These are phyloP conservation scores for Candida sp. DNA, from an alignment of 1,139 yeast genomes.

Conservation along the genomic window DNA sequence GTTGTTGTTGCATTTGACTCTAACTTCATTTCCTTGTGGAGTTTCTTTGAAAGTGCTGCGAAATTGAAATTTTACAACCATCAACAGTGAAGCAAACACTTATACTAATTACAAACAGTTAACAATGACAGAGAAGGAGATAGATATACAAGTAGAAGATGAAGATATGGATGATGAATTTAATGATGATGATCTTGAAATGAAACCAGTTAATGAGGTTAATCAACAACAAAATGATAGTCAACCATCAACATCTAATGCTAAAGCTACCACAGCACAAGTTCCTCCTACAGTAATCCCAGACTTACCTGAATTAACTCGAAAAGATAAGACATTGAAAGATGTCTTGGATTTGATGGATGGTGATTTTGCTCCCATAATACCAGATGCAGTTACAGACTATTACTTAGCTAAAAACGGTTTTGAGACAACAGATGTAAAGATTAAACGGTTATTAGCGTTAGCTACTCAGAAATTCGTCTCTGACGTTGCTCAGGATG, in stretches of 20 bases:
- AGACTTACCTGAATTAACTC: conserved; percentile 67
- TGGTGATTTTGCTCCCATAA: conserved; percentile 86
- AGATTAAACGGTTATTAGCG: conserved; percentile 83
- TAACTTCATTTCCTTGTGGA: too few species aligned
- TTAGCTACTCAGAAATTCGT: conserved; percentile 95
- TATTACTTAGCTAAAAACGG: conserved; percentile 90
- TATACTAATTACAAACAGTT: too few species aligned
- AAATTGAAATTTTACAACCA: too few species aligned
- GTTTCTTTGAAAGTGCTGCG: not conserved
- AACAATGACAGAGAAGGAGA: not conserved
- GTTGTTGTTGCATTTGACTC: not conserved
- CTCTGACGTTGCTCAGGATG: conserved; percentile 93
- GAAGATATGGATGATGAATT: conserved; percentile 24
- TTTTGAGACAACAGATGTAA: conserved; percentile 72
- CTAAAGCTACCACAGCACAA: conserved; percentile 5
- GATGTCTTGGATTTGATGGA: conserved; percentile 90
- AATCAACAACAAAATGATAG: conserved; percentile 3
- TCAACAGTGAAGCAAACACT: too few species aligned
- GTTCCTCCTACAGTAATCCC: conserved; percentile 22
- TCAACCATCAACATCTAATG: conserved; percentile 1
- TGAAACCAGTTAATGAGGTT: conserved; percentile 4
- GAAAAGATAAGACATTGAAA: conserved; percentile 83
- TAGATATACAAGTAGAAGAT: conserved; percentile 3
- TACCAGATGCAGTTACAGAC: conserved; percentile 98
- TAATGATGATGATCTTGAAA: conserved; percentile 21